A percentile compares a stretch with the other conserved stretches of the same genome.
Evolutionary conservation across 2,329 filamentous ascomycete species (phyloP).

Genomic region (Apiospora koreana): DNA sequence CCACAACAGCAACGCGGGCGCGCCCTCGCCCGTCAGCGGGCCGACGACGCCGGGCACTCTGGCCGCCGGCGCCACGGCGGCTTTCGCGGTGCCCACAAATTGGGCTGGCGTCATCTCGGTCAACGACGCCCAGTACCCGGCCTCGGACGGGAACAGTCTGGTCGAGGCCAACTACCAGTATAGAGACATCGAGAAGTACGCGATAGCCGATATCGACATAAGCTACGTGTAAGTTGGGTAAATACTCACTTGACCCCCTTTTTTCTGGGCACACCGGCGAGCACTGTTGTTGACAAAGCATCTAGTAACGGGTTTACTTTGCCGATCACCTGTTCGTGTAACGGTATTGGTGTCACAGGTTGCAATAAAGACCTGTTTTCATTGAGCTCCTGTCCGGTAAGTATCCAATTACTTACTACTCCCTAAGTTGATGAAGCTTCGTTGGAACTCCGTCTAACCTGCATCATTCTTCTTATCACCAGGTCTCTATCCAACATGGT

Average conservation of each 20-base stretch:
- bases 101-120: slow-evolving; percentile 3
- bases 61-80: background rate
- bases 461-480: too few species aligned
- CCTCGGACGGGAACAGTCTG: background rate
- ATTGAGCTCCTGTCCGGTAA: background rate
- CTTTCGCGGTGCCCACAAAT: background rate
- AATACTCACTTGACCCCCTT: background rate
- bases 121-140: background rate
- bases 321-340: background rate
- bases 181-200: background rate
- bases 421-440: background rate
- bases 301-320: background rate
- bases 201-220: background rate
- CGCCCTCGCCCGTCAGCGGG: background rate
- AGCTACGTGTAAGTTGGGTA: slow-evolving; percentile 1
- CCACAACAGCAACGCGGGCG: background rate
- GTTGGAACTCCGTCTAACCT: background rate
- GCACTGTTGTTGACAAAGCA: background rate
- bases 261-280: too few species aligned
- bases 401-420: background rate
- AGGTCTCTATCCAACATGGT: background rate
- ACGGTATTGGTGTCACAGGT: background rate
- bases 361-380: slow-evolving; percentile 8
- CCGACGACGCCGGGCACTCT: background rate
- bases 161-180: slow-evolving; percentile 4